phyloP scores from a whole-genome alignment of 371 early-diverging fungal species.

The Mortierella sp. region DNA sequence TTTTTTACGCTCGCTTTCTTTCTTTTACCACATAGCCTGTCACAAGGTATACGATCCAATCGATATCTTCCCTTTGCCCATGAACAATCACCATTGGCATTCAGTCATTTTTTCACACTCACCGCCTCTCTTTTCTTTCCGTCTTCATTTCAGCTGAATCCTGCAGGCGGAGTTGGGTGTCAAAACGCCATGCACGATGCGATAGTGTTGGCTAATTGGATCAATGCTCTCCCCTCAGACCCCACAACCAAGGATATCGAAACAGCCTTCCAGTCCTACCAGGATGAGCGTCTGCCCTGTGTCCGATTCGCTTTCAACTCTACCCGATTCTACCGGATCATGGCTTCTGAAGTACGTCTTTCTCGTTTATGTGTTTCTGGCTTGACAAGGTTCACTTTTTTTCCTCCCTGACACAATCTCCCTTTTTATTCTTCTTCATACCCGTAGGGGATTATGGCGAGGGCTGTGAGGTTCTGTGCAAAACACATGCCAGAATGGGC shows the following conservation, averaged over 20 bases:
- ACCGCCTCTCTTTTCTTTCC: too few species aligned
- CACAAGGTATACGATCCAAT: conserved; percentile 27
- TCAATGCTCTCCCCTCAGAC: conserved; percentile 15
- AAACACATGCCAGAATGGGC: conserved; percentile 22
- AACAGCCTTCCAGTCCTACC: conserved; percentile 17
- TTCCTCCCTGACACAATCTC: too few species aligned
- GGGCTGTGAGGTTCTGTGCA: not conserved
- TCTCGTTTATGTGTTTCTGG: too few species aligned
- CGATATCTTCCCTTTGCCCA: too few species aligned
- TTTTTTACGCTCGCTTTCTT: not conserved
- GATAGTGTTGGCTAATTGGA: conserved; percentile 27
- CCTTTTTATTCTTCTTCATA: not conserved
- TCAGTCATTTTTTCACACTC: too few species aligned
- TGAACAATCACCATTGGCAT: too few species aligned
- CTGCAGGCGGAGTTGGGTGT: conserved; percentile 16
- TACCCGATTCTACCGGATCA: conserved; percentile 8
- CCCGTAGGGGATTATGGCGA: not conserved
- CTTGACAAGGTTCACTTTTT: too few species aligned
- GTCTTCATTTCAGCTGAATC: conserved; percentile 11
- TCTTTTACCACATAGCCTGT: conserved; percentile 12
- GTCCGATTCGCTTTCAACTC: not conserved
- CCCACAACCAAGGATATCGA: conserved; percentile 12
- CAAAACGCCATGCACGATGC: conserved; percentile 28
- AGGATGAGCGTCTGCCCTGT: conserved; percentile 12
- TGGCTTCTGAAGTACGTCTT: not conserved